Evolutionary conservation across 78 protist species (phyloP).

Genomic region (Neovahlkampfia damariscottae): DNA sequence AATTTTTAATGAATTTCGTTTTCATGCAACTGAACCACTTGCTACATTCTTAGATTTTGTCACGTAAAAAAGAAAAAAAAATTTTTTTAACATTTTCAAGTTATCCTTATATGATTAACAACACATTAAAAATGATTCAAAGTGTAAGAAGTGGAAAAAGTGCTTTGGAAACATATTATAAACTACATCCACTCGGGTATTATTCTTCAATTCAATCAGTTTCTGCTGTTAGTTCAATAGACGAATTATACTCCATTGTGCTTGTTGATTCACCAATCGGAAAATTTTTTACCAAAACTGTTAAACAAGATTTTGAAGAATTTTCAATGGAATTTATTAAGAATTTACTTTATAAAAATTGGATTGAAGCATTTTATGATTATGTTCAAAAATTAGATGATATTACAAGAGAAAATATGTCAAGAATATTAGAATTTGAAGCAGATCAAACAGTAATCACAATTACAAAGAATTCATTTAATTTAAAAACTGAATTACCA

Average conservation of each 20-base stretch:
- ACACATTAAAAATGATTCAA: slow-evolving; percentile 80
- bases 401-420: slow-evolving; percentile 71
- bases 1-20: slow-evolving; percentile 72
- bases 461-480: slow-evolving; percentile 87
- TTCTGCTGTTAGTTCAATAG: slow-evolving; percentile 40
- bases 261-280: slow-evolving; percentile 91
- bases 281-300: slow-evolving; percentile 12
- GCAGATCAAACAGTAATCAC: slow-evolving; percentile 91
- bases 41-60: slow-evolving; percentile 90
- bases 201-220: slow-evolving; percentile 72
- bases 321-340: slow-evolving; percentile 88
- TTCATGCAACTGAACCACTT: slow-evolving; percentile 79
- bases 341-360: slow-evolving; percentile 84
- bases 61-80: too few species aligned
- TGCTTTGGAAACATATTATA: slow-evolving; percentile 60
- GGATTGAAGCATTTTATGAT: slow-evolving; percentile 86
- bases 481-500: slow-evolving; percentile 53
- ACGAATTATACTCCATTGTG: slow-evolving; percentile 82
- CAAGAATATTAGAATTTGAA: slow-evolving; percentile 59
- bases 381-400: slow-evolving; percentile 69
- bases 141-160: slow-evolving; percentile 85
- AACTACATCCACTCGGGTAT: slow-evolving; percentile 95
- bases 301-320: slow-evolving; percentile 80
- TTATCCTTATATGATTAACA: slow-evolving; percentile 75
- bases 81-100: background rate